These are phyloP conservation scores for Onygenales sp. DNA, from an alignment of 2,329 filamentous ascomycete genomes.

Conservation along the genomic window DNA sequence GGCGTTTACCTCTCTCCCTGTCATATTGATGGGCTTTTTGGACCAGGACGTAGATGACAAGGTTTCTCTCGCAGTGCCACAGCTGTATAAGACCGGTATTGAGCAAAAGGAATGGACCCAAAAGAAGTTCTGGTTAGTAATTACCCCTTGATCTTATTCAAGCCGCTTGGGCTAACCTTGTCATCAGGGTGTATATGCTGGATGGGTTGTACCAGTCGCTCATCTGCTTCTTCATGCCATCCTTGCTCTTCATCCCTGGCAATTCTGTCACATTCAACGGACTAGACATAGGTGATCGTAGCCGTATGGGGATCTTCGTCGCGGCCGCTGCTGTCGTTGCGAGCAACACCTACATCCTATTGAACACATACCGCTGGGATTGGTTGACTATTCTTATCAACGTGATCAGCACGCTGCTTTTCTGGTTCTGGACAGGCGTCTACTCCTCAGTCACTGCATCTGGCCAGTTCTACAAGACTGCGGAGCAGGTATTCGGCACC, in stretches of 20 bases:
- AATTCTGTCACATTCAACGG: conserved; percentile 64
- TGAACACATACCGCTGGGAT: conserved; percentile 97
- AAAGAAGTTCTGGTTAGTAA: conserved; percentile 79
- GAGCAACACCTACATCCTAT: conserved; percentile 87
- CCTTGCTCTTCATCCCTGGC: conserved; percentile 62
- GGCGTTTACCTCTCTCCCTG: conserved; percentile 88
- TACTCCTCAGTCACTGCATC: conserved; percentile 57
- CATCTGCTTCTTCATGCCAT: conserved; percentile 88
- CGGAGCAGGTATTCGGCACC: conserved; percentile 66
- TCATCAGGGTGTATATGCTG: conserved; percentile 72
- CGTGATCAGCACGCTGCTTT: conserved; percentile 68
- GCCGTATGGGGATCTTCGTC: conserved; percentile 78
- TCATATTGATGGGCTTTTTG: conserved; percentile 90
- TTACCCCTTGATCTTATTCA: neutral
- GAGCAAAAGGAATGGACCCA: conserved; percentile 96
- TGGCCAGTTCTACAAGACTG: conserved; percentile 65
- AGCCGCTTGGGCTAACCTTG: conserved; percentile 18
- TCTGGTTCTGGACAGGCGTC: conserved; percentile 93
- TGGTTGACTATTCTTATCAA: conserved; percentile 88
- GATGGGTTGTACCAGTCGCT: conserved; percentile 93
- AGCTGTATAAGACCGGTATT: conserved; percentile 91
- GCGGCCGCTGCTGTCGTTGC: conserved; percentile 74
- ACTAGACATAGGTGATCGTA: conserved; percentile 65
- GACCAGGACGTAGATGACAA: conserved; percentile 95
- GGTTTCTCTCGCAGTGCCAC: conserved; percentile 86